A percentile compares a stretch with the other conserved stretches of the same genome.
Conservation (phyloP, 2,329 filamentous ascomycete genomes). For the Colletotrichum simmondsii region DNA sequence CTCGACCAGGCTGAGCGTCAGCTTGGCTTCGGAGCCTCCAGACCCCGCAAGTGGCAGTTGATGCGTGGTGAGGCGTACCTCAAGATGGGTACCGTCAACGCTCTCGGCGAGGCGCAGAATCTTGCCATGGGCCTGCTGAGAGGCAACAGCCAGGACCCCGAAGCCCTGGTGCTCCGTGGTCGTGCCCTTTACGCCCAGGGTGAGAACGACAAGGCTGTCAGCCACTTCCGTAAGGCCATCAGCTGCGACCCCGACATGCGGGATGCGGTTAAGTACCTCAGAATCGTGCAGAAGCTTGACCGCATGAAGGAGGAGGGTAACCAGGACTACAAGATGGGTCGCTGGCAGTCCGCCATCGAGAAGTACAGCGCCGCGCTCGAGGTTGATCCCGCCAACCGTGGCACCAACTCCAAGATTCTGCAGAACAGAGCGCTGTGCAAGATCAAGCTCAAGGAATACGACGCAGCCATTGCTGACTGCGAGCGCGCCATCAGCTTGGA, state of each 20-base stretch:
- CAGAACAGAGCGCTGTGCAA: constrained; percentile 92
- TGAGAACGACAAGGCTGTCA: constrained; percentile 93
- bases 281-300: constrained; percentile 91
- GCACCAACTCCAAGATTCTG: constrained; percentile 93
- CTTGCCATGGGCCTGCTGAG: constrained; percentile 89
- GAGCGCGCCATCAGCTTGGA: constrained; percentile 86
- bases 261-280: constrained; percentile 87
- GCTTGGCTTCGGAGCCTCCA: constrained; percentile 78
- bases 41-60: constrained; percentile 92
- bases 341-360: constrained; percentile 83
- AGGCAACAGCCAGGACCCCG: constrained; percentile 89
- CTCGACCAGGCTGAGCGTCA: constrained; percentile 89
- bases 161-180: constrained; percentile 90
- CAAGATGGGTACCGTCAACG: constrained; percentile 91
- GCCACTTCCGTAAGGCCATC: constrained; percentile 90
- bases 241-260: constrained; percentile 92
- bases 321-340: constrained; percentile 84
- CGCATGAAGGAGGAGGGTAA: constrained; percentile 96
- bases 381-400: constrained; percentile 88
- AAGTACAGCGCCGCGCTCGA: constrained; percentile 86
- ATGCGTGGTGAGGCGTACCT: constrained; percentile 92
- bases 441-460: constrained; percentile 85
- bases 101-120: constrained; percentile 90
- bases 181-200: constrained; percentile 90
- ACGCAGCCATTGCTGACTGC: constrained; percentile 85